phyloP scores from a whole-genome alignment of 1,139 yeast species.

The Scheffersomyces illinoinensis region DNA sequence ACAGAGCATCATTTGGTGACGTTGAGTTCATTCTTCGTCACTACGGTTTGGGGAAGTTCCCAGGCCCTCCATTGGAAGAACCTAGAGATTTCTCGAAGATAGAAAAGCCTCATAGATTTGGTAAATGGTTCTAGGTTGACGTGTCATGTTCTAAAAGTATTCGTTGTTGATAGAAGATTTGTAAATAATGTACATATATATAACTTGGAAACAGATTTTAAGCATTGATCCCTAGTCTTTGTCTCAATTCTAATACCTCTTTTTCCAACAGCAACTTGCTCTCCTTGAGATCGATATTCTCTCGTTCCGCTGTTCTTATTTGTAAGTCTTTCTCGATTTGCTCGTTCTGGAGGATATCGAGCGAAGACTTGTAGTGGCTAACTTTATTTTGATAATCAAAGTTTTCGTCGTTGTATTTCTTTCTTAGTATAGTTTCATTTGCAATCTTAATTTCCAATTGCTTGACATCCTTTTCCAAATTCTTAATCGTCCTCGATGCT shows the following conservation, averaged over 20 bases:
- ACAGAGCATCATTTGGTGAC: conserved; percentile 83
- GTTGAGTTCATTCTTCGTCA: conserved; percentile 62
- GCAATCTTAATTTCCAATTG: conserved; percentile 38
- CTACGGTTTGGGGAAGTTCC: conserved; percentile 68
- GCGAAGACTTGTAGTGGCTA: conserved; percentile 34
- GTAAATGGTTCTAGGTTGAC: conserved; percentile 22
- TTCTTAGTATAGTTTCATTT: conserved; percentile 38
- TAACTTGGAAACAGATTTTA: background rate
- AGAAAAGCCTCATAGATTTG: conserved; percentile 12
- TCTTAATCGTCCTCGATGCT: conserved; percentile 31
- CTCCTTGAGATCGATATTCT: conserved; percentile 52
- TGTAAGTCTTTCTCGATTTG: conserved; percentile 44
- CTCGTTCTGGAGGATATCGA: conserved; percentile 38
- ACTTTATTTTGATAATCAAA: conserved; percentile 47
- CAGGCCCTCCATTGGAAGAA: conserved; percentile 23
- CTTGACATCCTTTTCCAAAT: conserved; percentile 33
- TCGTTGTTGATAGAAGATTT: background rate
- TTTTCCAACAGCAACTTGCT: conserved; percentile 56
- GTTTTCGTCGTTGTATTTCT: conserved; percentile 49
- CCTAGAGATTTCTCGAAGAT: conserved; percentile 29
- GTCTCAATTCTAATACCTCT: conserved; percentile 66
- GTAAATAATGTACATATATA: conserved; percentile 1
- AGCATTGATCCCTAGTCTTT: conserved; percentile 22
- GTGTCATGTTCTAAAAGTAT: background rate
- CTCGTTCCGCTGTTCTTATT: conserved; percentile 35